These are phyloP conservation scores for Yarrowia deformans DNA, from an alignment of 805 yeast genomes.

Conservation along the genomic window DNA sequence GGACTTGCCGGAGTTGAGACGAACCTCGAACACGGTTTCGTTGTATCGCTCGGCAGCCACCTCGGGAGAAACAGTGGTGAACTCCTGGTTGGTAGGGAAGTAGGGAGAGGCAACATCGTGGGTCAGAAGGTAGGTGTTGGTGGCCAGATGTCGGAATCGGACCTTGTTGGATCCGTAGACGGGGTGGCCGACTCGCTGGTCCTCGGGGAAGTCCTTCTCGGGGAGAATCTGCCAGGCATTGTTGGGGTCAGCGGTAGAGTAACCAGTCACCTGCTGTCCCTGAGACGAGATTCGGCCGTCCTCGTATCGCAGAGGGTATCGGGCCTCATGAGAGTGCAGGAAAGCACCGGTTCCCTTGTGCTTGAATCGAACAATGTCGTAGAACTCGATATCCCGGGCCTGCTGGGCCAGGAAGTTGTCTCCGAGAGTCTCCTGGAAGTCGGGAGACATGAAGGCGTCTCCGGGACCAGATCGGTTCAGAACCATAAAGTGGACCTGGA, in stretches of 20 bases:
- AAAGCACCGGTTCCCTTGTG: constrained; percentile 81
- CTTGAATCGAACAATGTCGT: constrained; percentile 76
- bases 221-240: constrained; percentile 91
- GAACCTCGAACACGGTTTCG: constrained; percentile 80
- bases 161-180: constrained; percentile 75
- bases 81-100: constrained; percentile 91
- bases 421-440: constrained; percentile 88
- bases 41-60: constrained; percentile 62
- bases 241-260: constrained; percentile 60
- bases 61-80: constrained; percentile 74
- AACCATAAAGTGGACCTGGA: constrained; percentile 85
- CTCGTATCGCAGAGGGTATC: constrained; percentile 90
- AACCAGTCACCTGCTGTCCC: constrained; percentile 91
- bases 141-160: constrained; percentile 80
- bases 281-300: constrained; percentile 95
- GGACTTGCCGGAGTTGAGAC: constrained; percentile 62
- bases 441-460: constrained; percentile 91
- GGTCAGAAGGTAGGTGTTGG: constrained; percentile 80
- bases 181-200: constrained; percentile 53
- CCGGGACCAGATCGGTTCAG: constrained; percentile 93
- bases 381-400: constrained; percentile 74
- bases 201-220: constrained; percentile 55
- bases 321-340: constrained; percentile 79
- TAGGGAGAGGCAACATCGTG: constrained; percentile 97
- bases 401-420: constrained; percentile 80